These are phyloP conservation scores for Mycena olivaceomarginata DNA, from an alignment of 768 basidiomycete species.

Conservation along the genomic window DNA sequence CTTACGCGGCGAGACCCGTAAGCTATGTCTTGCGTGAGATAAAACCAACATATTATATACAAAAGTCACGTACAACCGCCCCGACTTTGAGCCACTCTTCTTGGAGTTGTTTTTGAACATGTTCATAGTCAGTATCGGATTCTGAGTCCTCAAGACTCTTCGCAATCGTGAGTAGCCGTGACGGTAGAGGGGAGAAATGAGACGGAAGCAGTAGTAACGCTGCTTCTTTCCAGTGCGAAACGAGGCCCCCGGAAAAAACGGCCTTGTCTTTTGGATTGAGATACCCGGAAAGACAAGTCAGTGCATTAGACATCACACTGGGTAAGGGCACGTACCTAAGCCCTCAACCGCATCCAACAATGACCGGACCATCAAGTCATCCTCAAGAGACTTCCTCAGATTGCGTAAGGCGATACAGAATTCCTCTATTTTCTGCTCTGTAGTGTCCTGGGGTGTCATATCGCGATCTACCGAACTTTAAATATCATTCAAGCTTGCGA, in stretches of 20 bases:
- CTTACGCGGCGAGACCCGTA: slow-evolving; percentile 11
- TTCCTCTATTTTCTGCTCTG: background rate
- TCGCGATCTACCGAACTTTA: background rate
- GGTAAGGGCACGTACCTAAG: background rate
- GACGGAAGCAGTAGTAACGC: background rate
- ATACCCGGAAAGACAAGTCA: background rate
- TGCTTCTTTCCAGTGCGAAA: background rate
- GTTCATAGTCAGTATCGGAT: slow-evolving; percentile 10
- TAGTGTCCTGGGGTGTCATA: background rate
- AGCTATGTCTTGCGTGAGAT: slow-evolving; percentile 9
- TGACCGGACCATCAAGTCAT: background rate
- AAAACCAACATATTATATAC: background rate
- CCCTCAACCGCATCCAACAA: slow-evolving; percentile 4
- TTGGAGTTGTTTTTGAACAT: slow-evolving; percentile 6
- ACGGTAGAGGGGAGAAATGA: background rate
- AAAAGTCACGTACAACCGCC: slow-evolving; percentile 5
- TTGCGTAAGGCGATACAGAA: background rate
- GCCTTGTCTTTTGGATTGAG: background rate
- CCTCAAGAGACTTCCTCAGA: slow-evolving; percentile 8
- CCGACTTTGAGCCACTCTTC: slow-evolving; percentile 24
- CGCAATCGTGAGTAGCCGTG: background rate
- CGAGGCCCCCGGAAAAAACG: background rate
- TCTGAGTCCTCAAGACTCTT: background rate
- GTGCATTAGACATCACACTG: background rate
- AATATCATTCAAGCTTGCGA: background rate